Conservation (phyloP, 2,329 filamentous ascomycete genomes). For the Hymenoscyphus albidus region DNA sequence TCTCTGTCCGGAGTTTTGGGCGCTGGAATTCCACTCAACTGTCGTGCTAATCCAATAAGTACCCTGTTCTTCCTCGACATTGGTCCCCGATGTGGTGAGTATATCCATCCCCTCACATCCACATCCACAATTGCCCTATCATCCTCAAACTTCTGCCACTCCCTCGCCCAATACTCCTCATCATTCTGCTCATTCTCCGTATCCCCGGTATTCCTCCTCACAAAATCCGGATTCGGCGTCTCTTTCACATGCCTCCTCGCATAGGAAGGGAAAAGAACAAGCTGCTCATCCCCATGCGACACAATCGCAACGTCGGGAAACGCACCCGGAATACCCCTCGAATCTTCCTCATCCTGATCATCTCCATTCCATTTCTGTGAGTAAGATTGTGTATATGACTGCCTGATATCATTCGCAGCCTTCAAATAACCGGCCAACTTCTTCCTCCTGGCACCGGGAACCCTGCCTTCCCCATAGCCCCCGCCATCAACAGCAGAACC, state of each 20-base stretch:
- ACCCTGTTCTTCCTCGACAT: slow-evolving; percentile 85
- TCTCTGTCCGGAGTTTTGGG: slow-evolving; percentile 29
- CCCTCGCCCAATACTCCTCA: slow-evolving; percentile 69
- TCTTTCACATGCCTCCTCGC: slow-evolving; percentile 47
- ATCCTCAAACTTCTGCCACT: slow-evolving; percentile 78
- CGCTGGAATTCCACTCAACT: slow-evolving; percentile 78
- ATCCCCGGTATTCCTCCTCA: slow-evolving; percentile 38
- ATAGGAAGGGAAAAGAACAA: slow-evolving; percentile 96
- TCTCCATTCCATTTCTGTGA: slow-evolving; percentile 43
- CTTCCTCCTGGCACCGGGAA: slow-evolving; percentile 70
- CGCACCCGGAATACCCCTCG: slow-evolving; percentile 61
- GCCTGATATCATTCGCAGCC: slow-evolving; percentile 67
- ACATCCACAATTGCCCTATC: slow-evolving; percentile 87
- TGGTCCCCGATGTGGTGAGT: slow-evolving; percentile 77
- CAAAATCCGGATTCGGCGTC: slow-evolving; percentile 29
- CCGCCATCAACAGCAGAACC: slow-evolving; percentile 32
- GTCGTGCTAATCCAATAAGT: slow-evolving; percentile 78
- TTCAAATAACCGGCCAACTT: slow-evolving; percentile 72
- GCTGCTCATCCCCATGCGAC: slow-evolving; percentile 77
- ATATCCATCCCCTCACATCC: slow-evolving; percentile 94
- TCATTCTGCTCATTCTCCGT: slow-evolving; percentile 49
- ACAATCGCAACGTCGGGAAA: slow-evolving; percentile 85
- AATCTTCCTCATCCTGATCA: slow-evolving; percentile 41
- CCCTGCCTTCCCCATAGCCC: slow-evolving; percentile 37
- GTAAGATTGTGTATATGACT: slow-evolving; percentile 58